Evolutionary conservation across 371 early-diverging fungal genomes (phyloP), one percentile per base, ranked within the genome.

Genomic region (Mortierella sp.): DNA sequence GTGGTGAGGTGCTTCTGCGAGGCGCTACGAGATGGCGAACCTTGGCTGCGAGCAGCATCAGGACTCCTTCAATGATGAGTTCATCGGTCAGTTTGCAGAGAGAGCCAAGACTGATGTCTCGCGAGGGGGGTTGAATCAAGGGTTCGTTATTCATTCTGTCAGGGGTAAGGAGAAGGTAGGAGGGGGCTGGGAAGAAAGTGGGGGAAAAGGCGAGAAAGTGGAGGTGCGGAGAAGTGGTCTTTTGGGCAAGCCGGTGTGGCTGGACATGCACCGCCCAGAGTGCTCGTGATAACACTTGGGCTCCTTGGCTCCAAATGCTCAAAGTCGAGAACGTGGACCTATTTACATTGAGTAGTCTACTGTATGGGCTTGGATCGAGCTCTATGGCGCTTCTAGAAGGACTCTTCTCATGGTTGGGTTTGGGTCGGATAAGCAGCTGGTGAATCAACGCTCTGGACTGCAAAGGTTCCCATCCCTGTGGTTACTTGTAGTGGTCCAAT

Each of bases 371-470:
- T 34, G 34, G 34, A 7, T 34, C 34, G 34, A 34, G 18, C 26
- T 10, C 30, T 41, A 64, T 23, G 59, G 59, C 19, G 64, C 55
- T 1, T 67, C 63, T 18, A 54, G 68, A 45, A 57, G 34, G 34
- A 34, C 34, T 34, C 7, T 34, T 34, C 59, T 68, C 68, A 73
- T 1, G 56, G 52, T 13, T 73, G 74, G 27, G 68, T 67, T 13
- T 73, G 74, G 27, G 68, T 67, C 10, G 64, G 57, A 30, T 72
- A 58, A 7, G 58, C 26, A 1, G 63, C 63, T 19, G 72, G 72
- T 24, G 72, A 72, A 28, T 45, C 62, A 0, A 72, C 46, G 18
- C 50, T 54, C 2, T 66, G 72, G 39, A 21, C 61, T 34, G 61
- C 51, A 23, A 57, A 7, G 10, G 71, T 48, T 18, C 70, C 54